Percentiles rank a stretch among this genome's conserved stretches.
These are phyloP conservation scores for Aspergillus novoparasiticus DNA, from an alignment of 2,329 filamentous ascomycete species.

Conservation along the genomic window DNA sequence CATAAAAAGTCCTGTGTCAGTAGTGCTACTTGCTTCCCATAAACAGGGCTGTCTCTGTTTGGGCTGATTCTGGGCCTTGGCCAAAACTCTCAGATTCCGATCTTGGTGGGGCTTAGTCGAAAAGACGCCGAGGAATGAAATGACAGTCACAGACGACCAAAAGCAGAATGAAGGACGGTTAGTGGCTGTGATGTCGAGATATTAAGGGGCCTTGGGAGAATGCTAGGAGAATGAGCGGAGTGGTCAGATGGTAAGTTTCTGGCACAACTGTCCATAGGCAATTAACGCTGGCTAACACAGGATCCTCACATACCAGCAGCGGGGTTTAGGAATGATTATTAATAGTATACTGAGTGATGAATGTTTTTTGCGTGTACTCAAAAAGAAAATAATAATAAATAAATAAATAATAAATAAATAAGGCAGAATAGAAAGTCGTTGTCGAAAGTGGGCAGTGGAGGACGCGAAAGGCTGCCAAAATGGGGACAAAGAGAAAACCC, in stretches of 20 bases:
- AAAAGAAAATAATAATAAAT: background rate
- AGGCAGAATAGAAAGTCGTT: background rate
- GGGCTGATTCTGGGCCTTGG: slow-evolving; percentile 19
- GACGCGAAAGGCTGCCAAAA: background rate
- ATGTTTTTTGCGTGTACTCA: background rate
- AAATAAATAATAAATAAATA: background rate
- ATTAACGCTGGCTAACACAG: slow-evolving; percentile 12
- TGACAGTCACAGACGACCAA: slow-evolving; percentile 9
- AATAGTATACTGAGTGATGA: slow-evolving; percentile 5
- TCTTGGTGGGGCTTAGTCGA: slow-evolving; percentile 18
- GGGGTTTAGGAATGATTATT: slow-evolving; percentile 16
- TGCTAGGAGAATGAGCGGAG: slow-evolving; percentile 17
- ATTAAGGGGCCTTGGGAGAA: slow-evolving; percentile 18
- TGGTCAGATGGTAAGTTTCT: slow-evolving; percentile 18
- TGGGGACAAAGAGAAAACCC: background rate
- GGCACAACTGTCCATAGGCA: slow-evolving; percentile 12
- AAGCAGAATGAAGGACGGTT: slow-evolving; percentile 6
- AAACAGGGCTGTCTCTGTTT: slow-evolving; percentile 17
- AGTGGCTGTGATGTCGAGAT: slow-evolving; percentile 5
- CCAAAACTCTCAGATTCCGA: slow-evolving; percentile 19
- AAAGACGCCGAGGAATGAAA: slow-evolving; percentile 17
- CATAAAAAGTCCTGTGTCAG: slow-evolving; percentile 10
- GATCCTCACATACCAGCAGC: slow-evolving; percentile 19
- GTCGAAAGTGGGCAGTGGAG: background rate
- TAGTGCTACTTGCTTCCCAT: slow-evolving; percentile 21